phyloP scores from a whole-genome alignment of 2,329 filamentous ascomycete genomes.

The Escovopsis sp. region DNA sequence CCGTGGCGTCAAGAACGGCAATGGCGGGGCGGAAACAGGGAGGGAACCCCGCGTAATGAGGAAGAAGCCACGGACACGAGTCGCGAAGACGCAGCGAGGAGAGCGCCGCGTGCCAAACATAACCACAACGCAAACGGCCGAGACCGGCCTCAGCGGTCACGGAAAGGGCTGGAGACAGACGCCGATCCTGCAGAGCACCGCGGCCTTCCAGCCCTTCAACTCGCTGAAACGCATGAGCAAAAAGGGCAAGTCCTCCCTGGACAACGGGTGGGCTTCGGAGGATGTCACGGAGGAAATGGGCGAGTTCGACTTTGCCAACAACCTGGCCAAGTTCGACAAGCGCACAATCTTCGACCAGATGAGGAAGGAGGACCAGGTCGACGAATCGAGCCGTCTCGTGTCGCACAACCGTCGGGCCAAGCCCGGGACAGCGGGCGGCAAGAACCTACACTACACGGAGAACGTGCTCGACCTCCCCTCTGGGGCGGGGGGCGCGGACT shows the following conservation, averaged over 20 bases:
- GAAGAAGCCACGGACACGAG: conserved; percentile 18
- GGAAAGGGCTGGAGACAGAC: conserved; percentile 46
- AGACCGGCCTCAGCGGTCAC: conserved; percentile 13
- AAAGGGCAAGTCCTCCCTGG: conserved; percentile 28
- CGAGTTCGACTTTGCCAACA: conserved; percentile 86
- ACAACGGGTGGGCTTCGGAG: conserved; percentile 89
- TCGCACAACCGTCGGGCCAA: conserved; percentile 65
- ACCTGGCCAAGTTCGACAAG: conserved; percentile 91
- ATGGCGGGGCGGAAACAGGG: not conserved
- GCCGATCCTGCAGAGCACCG: conserved; percentile 43
- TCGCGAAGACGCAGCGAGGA: conserved; percentile 17
- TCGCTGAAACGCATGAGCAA: conserved; percentile 43
- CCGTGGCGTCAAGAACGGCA: not conserved
- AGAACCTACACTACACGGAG: conserved; percentile 83
- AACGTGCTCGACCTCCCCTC: conserved; percentile 63
- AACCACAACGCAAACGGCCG: conserved; percentile 11
- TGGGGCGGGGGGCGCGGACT: conserved; percentile 31
- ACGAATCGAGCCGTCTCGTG: conserved; percentile 83
- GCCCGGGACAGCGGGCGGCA: conserved; percentile 62
- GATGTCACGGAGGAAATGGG: conserved; percentile 90
- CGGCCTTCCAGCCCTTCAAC: conserved; percentile 48
- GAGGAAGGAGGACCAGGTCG: conserved; percentile 70
- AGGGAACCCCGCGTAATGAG: conserved; percentile 14
- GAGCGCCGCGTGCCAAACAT: conserved; percentile 16
- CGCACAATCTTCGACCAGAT: conserved; percentile 83